phyloP scores from a whole-genome alignment of 75 land plant species.

The Pinus albicaulis region DNA sequence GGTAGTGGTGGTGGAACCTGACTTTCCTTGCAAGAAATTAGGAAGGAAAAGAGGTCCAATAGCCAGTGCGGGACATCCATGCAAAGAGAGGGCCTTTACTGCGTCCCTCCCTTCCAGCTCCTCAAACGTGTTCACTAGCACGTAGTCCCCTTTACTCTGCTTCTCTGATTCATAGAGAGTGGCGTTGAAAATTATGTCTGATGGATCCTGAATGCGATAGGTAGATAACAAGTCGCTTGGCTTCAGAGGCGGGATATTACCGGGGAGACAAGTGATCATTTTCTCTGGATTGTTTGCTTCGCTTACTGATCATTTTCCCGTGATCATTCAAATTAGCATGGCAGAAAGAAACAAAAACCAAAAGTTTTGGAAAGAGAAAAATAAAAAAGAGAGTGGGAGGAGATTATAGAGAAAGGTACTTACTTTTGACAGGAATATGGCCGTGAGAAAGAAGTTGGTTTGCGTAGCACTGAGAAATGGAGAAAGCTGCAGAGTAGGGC shows the following conservation, averaged over 20 bases:
- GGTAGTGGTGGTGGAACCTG: background rate
- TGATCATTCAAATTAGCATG: background rate
- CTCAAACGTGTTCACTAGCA: slow-evolving; percentile 1
- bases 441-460: background rate
- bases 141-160: background rate
- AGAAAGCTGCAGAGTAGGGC: background rate
- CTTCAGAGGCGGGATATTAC: background rate
- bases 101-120: slow-evolving; percentile 6
- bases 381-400: no score
- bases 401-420: no score
- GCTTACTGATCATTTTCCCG: background rate
- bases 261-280: background rate
- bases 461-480: background rate
- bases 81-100: background rate
- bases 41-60: background rate
- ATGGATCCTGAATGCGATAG: background rate
- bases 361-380: background rate
- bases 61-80: slow-evolving; percentile 8
- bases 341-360: background rate
- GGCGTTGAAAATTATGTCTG: no score
- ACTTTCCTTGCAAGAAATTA: background rate
- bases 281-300: background rate
- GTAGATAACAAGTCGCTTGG: background rate
- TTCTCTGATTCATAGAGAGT: no score
- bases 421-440: slow-evolving; percentile 5